Conservation (phyloP, 2,329 filamentous ascomycete genomes). For the Pestalotiopsis sp. region DNA sequence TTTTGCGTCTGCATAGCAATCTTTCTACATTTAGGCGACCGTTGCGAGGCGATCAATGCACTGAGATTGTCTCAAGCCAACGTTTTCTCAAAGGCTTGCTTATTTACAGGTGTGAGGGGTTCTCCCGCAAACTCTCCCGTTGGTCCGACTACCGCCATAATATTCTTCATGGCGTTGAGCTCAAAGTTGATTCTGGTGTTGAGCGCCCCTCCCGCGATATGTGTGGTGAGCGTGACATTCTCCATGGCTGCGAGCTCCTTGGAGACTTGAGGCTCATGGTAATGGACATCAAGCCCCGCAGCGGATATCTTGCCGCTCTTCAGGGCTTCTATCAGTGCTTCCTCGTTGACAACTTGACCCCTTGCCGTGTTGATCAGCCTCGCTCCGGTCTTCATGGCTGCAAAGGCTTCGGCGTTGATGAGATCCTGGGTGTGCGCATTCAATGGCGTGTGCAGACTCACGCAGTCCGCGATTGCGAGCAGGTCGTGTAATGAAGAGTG, state of each 20-base stretch:
- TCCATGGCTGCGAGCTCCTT: constrained; percentile 38
- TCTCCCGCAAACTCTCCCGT: constrained; percentile 19
- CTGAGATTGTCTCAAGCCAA: background rate
- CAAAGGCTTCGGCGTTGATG: constrained; percentile 36
- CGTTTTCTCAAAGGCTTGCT: constrained; percentile 10
- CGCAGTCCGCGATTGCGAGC: constrained; percentile 33
- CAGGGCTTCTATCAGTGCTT: constrained; percentile 48
- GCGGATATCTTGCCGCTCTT: constrained; percentile 45
- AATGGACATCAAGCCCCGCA: constrained; percentile 57
- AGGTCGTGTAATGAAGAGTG: constrained; percentile 29
- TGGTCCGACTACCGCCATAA: constrained; percentile 28
- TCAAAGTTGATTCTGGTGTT: constrained; percentile 44
- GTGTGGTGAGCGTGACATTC: constrained; percentile 40
- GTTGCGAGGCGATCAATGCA: background rate
- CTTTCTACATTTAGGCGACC: no score
- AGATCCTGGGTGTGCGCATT: constrained; percentile 28
- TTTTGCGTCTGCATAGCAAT: no score
- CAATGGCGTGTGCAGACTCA: constrained; percentile 35
- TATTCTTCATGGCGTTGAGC: constrained; percentile 38
- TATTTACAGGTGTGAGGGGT: constrained; percentile 24
- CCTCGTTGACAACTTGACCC: constrained; percentile 54
- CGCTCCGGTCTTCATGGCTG: constrained; percentile 48
- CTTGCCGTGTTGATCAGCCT: constrained; percentile 55
- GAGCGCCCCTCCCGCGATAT: constrained; percentile 39
- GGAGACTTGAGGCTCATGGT: constrained; percentile 51